phyloP scores from a whole-genome alignment of 2,329 filamentous ascomycete species.

The Periconia sp. region DNA sequence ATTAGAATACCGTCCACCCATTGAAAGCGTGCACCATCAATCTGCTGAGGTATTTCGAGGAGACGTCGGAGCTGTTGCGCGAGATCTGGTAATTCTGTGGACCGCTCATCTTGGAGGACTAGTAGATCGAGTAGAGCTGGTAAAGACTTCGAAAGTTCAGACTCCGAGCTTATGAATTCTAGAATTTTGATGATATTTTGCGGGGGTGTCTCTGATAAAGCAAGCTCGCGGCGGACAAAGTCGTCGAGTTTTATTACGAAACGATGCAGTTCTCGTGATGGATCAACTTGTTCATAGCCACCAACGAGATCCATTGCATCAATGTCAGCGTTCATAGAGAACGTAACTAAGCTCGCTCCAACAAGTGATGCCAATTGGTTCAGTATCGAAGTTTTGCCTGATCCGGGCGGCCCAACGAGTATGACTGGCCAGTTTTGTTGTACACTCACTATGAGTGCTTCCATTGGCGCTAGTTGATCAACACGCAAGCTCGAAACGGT shows the following conservation, averaged over 20 bases:
- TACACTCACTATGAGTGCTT: conserved; percentile 86
- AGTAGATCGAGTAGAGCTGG: too few relatives aligned
- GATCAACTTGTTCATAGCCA: conserved; percentile 93
- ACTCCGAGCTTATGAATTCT: conserved; percentile 23
- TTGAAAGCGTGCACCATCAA: conserved; percentile 83
- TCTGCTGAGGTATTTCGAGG: conserved; percentile 59
- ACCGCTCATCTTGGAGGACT: conserved; percentile 16
- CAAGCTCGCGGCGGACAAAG: conserved; percentile 55
- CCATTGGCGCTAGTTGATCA: conserved; percentile 72
- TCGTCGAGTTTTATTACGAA: conserved; percentile 60
- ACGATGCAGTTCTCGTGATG: conserved; percentile 72
- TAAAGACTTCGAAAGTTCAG: neutral
- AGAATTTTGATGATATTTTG: conserved; percentile 23
- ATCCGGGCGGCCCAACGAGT: conserved; percentile 82
- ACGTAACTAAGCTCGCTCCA: conserved; percentile 78
- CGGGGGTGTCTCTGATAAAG: conserved; percentile 12
- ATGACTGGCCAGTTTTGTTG: conserved; percentile 89
- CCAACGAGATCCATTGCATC: conserved; percentile 98
- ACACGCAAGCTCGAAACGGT: conserved; percentile 33
- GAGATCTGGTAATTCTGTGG: conserved; percentile 32
- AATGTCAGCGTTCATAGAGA: conserved; percentile 91
- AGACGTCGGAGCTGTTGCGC: conserved; percentile 59
- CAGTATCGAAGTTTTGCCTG: conserved; percentile 83
- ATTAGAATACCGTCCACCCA: conserved; percentile 96
- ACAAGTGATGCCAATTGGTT: conserved; percentile 79